These are phyloP conservation scores for Podospora appendiculata DNA, from an alignment of 495 filamentous ascomycete species.

Conservation along the genomic window DNA sequence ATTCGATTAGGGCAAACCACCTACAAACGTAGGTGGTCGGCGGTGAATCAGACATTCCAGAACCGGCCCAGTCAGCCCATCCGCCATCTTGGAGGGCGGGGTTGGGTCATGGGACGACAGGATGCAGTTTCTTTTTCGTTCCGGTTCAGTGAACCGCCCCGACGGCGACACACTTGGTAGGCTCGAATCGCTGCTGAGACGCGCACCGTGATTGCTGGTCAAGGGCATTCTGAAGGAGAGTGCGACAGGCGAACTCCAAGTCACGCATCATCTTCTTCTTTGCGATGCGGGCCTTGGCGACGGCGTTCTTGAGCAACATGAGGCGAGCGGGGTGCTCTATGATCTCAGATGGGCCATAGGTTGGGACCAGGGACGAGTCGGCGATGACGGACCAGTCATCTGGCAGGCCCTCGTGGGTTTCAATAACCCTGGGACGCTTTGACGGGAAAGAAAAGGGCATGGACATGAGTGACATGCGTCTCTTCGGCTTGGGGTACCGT, in stretches of 20 bases:
- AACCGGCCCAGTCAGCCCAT: too few relatives aligned
- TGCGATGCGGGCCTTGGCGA: conserved; percentile 9
- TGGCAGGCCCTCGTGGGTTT: not conserved
- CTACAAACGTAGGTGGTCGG: too few relatives aligned
- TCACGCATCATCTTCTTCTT: conserved; percentile 7
- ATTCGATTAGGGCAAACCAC: too few relatives aligned
- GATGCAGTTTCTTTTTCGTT: not conserved
- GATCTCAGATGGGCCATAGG: conserved; percentile 11
- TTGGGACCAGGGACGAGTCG: conserved; percentile 14
- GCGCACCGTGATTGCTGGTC: not conserved
- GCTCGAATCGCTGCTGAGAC: not conserved
- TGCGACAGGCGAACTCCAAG: conserved; percentile 7
- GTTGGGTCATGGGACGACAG: not conserved
- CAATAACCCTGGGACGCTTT: not conserved
- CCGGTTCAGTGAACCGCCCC: not conserved
- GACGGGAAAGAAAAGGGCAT: conserved; percentile 9
- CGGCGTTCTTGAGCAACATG: conserved; percentile 4
- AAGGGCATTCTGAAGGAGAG: conserved; percentile 3
- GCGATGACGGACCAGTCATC: conserved; percentile 15
- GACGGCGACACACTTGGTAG: conserved; percentile 10
- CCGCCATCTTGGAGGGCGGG: too few relatives aligned
- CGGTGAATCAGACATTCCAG: too few relatives aligned
- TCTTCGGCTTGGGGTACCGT: not conserved
- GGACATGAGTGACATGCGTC: conserved; percentile 4
- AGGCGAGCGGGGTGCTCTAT: conserved; percentile 4